Base-by-base conservation (phyloP, 1,284 basidiomycete genomes). In the Phellopilus nigrolimitatus region DNA sequence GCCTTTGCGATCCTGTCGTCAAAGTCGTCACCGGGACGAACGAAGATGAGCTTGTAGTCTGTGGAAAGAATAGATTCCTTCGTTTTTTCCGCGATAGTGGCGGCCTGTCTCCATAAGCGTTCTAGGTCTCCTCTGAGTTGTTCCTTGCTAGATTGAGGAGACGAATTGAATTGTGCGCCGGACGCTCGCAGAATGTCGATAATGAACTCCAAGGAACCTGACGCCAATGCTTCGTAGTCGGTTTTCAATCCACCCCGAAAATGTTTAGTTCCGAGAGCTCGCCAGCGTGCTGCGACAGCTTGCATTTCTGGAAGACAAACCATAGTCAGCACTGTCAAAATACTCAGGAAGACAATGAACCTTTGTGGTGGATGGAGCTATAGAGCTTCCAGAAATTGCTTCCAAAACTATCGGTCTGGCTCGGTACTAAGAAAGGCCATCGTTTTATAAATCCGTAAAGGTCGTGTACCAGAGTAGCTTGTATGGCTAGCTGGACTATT, bases 211-310 rank as follows among this genome's bases (percentile, higher is more conserved):
- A 31, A 3, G 15, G 42, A 30, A 7, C 19, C 34, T 37, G 2
- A 5, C 3, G 19, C 34, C n/a, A 31, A 30, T 3, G 28, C 4
- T 6, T 8, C 8, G 12, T 12, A 22, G 15, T 19, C 12, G 27
- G 12, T 31, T 44, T 17, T 6, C 3, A 21, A 30, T 2, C 27
- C 25, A 15, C 28, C 21, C 6, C 33, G 45, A 33, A 37, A 25
- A 24, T 47, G 34, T 33, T 47, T 47, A 1, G 45, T 37, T 8
- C 45, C 31, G 1, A 47, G 36, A 13, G 45, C 45, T 21, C 45
- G n/a, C 45, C 45, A 47, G 33, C 45, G 45, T 4, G 45, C 28
- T n/a, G 45, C 45, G 19, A 47, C 45, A 3, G 45, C 19, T 34
- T 47, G 45, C 30, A 47, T 25, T 33, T 47, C 45, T 47, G 36